Percentiles rank a stretch among this genome's conserved stretches.
phyloP scores from a whole-genome alignment of 2,329 filamentous ascomycete species.

The Graphiopsis chlorocephala region DNA sequence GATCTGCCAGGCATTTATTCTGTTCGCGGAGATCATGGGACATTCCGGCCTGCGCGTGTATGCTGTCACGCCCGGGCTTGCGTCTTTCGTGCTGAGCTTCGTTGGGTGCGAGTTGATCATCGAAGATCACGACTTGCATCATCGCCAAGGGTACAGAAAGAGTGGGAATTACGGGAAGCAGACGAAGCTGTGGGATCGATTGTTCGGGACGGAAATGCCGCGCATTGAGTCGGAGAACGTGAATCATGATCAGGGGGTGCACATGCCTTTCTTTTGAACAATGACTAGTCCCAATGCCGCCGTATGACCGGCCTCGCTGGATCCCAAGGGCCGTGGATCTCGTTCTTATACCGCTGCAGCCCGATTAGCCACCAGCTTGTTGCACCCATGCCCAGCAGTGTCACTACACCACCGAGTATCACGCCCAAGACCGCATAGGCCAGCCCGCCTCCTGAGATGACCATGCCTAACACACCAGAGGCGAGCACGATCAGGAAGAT shows the following conservation, averaged over 20 bases:
- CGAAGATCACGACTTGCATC: constrained; percentile 44
- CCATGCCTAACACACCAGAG: constrained; percentile 70
- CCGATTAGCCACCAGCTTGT: constrained; percentile 98
- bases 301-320: constrained; percentile 85
- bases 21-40: constrained; percentile 41
- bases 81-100: constrained; percentile 36
- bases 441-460: constrained; percentile 54
- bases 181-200: constrained; percentile 39
- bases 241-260: background rate
- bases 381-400: constrained; percentile 78
- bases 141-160: constrained; percentile 40
- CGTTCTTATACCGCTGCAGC: constrained; percentile 97
- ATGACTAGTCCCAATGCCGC: constrained; percentile 40
- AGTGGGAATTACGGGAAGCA: constrained; percentile 42
- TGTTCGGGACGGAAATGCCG: constrained; percentile 38
- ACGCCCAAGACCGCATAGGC: constrained; percentile 66
- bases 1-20: constrained; percentile 46
- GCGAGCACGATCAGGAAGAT: constrained; percentile 73
- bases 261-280: background rate
- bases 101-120: constrained; percentile 40
- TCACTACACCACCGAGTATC: constrained; percentile 70
- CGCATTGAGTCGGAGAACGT: constrained; percentile 32
- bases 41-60: constrained; percentile 42
- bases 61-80: constrained; percentile 34
- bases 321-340: constrained; percentile 97